Percentiles rank a stretch among this genome's conserved stretches.
These are phyloP conservation scores for Talaromyces thailandensis DNA, from an alignment of 495 filamentous ascomycete species.

Conservation along the genomic window DNA sequence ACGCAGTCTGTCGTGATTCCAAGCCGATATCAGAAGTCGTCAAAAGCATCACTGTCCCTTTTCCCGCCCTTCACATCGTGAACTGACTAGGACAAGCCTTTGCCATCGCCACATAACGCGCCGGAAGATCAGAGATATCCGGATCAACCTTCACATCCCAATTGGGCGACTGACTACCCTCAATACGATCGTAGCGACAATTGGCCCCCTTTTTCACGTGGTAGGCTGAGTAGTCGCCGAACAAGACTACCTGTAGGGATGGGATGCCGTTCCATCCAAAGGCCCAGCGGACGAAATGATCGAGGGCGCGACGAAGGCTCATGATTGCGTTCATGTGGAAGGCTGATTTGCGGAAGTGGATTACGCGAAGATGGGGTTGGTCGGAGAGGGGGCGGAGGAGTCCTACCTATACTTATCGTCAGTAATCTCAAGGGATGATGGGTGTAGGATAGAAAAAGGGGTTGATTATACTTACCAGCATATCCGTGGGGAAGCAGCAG, in stretches of 20 bases:
- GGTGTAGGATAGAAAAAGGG: no score
- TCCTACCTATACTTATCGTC: background rate
- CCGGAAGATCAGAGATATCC: background rate
- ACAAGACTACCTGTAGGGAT: background rate
- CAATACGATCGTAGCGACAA: background rate
- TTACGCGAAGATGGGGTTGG: background rate
- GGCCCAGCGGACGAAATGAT: background rate
- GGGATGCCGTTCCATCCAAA: background rate
- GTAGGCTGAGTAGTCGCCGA: background rate
- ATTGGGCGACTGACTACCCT: background rate
- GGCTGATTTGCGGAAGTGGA: background rate
- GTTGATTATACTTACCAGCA: background rate
- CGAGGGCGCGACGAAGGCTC: background rate
- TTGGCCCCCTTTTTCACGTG: background rate
- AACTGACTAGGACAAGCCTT: constrained; percentile 2
- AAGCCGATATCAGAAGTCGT: background rate
- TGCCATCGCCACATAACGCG: background rate
- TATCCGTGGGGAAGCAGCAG: background rate
- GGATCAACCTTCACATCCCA: background rate
- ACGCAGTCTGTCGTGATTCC: background rate
- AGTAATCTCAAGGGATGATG: background rate
- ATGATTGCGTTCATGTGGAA: background rate
- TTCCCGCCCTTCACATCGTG: background rate
- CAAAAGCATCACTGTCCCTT: background rate
- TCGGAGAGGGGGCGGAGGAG: background rate